phyloP scores from a whole-genome alignment of 1,284 basidiomycete genomes.

The Bondarzewia mesenterica region DNA sequence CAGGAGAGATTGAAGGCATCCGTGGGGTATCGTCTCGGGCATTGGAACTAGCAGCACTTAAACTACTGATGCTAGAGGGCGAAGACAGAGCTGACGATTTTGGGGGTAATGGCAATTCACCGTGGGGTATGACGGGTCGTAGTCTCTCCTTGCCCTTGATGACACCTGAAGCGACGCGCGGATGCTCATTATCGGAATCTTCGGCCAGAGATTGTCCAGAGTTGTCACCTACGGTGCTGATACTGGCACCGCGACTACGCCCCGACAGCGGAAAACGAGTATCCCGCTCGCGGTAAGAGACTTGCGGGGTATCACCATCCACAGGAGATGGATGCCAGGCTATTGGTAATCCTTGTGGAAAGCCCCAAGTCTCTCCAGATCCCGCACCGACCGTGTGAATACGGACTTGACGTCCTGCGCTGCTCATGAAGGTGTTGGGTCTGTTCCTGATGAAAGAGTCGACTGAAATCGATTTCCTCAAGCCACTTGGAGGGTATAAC shows the following conservation, averaged over 20 bases:
- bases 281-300: constrained; percentile 23
- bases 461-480: constrained; percentile 67
- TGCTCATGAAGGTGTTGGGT: constrained; percentile 15
- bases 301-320: constrained; percentile 22
- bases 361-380: constrained; percentile 3
- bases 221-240: constrained; percentile 37
- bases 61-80: constrained; percentile 32
- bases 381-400: background rate
- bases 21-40: constrained; percentile 30
- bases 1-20: constrained; percentile 16
- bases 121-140: constrained; percentile 33
- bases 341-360: background rate
- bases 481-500: constrained; percentile 26
- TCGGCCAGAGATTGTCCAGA: constrained; percentile 29
- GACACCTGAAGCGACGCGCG: background rate
- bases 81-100: constrained; percentile 35
- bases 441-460: constrained; percentile 58
- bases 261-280: constrained; percentile 26
- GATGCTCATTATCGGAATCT: constrained; percentile 44
- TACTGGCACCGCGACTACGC: constrained; percentile 46
- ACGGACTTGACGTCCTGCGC: constrained; percentile 20
- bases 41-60: constrained; percentile 21
- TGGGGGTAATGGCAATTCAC: constrained; percentile 48
- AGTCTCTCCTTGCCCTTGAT: constrained; percentile 26
- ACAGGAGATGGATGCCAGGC: constrained; percentile 13